Conservation (phyloP, 352 stramenopile species). For the Phytophthora colocasiae region DNA sequence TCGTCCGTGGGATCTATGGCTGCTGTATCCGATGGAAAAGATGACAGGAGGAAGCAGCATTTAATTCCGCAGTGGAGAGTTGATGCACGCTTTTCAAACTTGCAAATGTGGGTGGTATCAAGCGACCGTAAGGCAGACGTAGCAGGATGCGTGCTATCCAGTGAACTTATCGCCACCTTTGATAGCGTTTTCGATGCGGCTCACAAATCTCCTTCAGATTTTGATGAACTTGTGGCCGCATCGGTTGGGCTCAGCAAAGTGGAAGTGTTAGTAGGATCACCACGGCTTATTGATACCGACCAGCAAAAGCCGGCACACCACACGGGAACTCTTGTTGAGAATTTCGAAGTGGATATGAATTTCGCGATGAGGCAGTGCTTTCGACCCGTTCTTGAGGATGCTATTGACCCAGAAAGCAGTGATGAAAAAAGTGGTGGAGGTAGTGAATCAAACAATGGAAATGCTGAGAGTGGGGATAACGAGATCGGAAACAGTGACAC, state of each 20-base stretch:
- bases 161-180: constrained; percentile 35
- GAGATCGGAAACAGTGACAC: constrained; percentile 10
- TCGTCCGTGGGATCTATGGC: constrained; percentile 13
- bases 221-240: constrained; percentile 34
- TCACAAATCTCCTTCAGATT: constrained; percentile 12
- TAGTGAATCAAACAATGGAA: constrained; percentile 23
- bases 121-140: constrained; percentile 66
- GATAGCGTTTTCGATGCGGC: constrained; percentile 25
- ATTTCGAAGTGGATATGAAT: constrained; percentile 48
- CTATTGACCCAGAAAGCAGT: constrained; percentile 25
- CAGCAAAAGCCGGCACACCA: constrained; percentile 33
- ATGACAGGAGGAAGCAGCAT: constrained; percentile 14
- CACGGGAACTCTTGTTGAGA: constrained; percentile 56
- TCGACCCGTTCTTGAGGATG: constrained; percentile 22
- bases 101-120: constrained; percentile 76
- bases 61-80: constrained; percentile 47
- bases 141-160: constrained; percentile 61
- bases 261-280: constrained; percentile 46
- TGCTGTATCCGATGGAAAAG: constrained; percentile 1
- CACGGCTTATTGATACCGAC: constrained; percentile 9
- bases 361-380: constrained; percentile 40
- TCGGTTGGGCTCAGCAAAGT: constrained; percentile 44
- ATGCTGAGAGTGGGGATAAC: constrained; percentile 7
- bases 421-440: constrained; percentile 33
- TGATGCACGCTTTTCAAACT: constrained; percentile 49